phyloP scores from a whole-genome alignment of 1,139 yeast genomes.

The Candida sp. region DNA sequence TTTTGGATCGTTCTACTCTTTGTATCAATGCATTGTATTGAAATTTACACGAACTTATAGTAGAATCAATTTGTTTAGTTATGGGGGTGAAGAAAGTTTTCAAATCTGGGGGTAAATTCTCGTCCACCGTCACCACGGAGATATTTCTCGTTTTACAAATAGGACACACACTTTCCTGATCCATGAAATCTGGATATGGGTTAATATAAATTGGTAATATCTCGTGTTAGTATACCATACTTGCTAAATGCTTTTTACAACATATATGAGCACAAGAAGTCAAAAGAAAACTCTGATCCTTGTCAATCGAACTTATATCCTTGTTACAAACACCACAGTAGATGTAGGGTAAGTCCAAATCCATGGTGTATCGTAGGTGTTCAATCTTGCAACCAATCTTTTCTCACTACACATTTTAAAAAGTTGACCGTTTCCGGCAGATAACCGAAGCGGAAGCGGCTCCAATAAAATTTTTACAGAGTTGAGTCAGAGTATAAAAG shows the following conservation, averaged over 20 bases:
- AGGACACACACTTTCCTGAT: slow-evolving; percentile 9
- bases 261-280: slow-evolving; percentile 25
- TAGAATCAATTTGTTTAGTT: slow-evolving; percentile 12
- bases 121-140: slow-evolving; percentile 12
- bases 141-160: slow-evolving; percentile 10
- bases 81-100: slow-evolving; percentile 13
- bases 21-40: slow-evolving; percentile 13
- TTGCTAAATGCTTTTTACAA: slow-evolving; percentile 16
- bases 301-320: slow-evolving; percentile 5
- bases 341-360: slow-evolving; percentile 15
- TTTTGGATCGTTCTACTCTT: slow-evolving; percentile 7
- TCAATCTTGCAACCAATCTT: neutral
- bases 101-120: slow-evolving; percentile 11
- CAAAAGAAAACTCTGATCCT: slow-evolving; percentile 9
- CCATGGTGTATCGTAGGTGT: slow-evolving; percentile 6
- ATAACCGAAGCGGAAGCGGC: neutral
- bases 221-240: slow-evolving; percentile 5
- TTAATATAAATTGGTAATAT: neutral
- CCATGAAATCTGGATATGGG: neutral
- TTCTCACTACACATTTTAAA: neutral
- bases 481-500: neutral
- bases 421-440: neutral
- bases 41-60: slow-evolving; percentile 12
- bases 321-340: slow-evolving; percentile 18
- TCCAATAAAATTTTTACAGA: neutral